phyloP scores from a whole-genome alignment of 495 filamentous ascomycete species.

The Glarea lozoyensis region DNA sequence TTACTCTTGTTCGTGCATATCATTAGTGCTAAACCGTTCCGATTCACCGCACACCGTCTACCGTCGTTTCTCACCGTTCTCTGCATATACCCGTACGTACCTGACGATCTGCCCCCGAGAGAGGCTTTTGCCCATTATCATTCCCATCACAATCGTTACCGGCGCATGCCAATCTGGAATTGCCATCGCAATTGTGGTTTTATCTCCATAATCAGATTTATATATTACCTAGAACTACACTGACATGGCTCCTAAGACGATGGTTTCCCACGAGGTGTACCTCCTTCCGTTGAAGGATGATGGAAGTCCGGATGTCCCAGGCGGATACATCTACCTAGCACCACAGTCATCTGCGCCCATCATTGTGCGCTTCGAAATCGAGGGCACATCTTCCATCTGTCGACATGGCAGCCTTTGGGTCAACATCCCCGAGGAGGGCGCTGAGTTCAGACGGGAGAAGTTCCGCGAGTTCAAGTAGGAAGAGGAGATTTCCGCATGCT shows the following conservation, averaged over 20 bases:
- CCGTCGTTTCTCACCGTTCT: too few species aligned
- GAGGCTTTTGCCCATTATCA: too few species aligned
- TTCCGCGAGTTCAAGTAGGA: conserved; percentile 85
- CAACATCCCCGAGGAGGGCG: conserved; percentile 74
- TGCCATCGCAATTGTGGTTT: too few species aligned
- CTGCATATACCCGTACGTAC: too few species aligned
- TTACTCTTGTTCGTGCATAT: too few species aligned
- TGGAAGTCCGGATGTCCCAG: conserved; percentile 82
- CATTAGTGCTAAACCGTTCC: too few species aligned
- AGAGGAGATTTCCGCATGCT: not conserved
- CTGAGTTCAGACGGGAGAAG: conserved; percentile 61
- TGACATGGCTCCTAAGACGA: conserved; percentile 39
- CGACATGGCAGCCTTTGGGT: conserved; percentile 90
- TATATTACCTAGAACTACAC: too few species aligned
- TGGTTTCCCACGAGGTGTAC: conserved; percentile 62
- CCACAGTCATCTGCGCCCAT: conserved; percentile 64
- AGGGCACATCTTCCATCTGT: conserved; percentile 94
- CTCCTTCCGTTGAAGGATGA: conserved; percentile 82
- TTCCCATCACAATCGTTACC: too few species aligned
- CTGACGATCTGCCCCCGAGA: too few species aligned
- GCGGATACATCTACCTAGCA: conserved; percentile 84
- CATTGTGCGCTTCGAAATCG: conserved; percentile 81
- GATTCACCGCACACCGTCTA: too few species aligned
- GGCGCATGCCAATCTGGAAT: too few species aligned
- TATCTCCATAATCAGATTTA: too few species aligned